Percentiles rank a stretch among this genome's conserved stretches.
phyloP scores from a whole-genome alignment of 305 asterid genomes.

The Fraxinus latifolia region DNA sequence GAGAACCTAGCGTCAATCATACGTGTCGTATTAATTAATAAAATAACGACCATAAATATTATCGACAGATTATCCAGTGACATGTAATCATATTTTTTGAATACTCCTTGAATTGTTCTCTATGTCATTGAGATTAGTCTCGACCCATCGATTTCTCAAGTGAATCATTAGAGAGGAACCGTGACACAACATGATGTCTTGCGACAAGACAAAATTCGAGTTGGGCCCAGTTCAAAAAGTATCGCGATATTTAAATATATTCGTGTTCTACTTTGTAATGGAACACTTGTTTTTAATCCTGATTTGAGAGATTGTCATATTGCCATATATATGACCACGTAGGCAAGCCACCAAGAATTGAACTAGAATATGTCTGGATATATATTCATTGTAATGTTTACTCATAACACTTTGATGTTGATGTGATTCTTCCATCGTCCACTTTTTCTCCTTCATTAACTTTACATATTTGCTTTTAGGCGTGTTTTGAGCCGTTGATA shows the following conservation, averaged over 20 bases:
- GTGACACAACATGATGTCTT: neutral
- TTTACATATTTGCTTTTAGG: slow-evolving; percentile 30
- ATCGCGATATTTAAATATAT: neutral
- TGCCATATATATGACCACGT: neutral
- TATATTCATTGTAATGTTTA: slow-evolving; percentile 25
- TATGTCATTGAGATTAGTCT: neutral
- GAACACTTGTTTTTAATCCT: neutral
- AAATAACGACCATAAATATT: neutral
- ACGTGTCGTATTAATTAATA: neutral
- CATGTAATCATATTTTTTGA: neutral
- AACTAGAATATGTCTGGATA: neutral
- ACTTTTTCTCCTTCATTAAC: slow-evolving; percentile 29
- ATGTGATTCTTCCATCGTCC: slow-evolving; percentile 28
- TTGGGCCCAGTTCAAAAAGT: neutral
- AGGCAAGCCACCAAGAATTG: neutral
- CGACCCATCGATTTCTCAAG: neutral
- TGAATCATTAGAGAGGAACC: neutral
- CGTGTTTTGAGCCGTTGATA: slow-evolving; percentile 28
- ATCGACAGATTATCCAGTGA: neutral
- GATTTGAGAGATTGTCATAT: neutral
- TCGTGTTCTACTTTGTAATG: neutral
- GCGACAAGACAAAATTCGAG: neutral
- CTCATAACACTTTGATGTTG: slow-evolving; percentile 9
- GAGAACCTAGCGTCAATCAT: neutral
- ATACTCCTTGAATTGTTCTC: neutral